Conservation (phyloP, 2,329 filamentous ascomycete genomes). For the Arthrocladium fulminans region DNA sequence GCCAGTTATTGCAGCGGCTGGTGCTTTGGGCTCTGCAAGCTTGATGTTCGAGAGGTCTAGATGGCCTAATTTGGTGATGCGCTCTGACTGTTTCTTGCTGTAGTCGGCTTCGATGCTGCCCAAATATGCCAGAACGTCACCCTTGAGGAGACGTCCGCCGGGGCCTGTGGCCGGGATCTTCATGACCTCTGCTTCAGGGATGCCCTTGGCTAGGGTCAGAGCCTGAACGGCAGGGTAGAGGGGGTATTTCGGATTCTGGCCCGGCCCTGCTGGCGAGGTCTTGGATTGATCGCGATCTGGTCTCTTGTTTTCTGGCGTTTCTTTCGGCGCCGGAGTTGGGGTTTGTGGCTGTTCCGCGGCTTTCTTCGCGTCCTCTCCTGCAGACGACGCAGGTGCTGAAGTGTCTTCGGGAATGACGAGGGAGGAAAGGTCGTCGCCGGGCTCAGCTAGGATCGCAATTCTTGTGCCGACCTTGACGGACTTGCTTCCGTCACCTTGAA, state of each 20-base stretch:
- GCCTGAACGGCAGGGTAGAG: conserved; percentile 69
- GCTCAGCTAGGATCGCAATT: conserved; percentile 75
- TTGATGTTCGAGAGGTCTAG: conserved; percentile 96
- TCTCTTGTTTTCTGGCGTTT: conserved; percentile 17
- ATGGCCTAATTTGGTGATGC: conserved; percentile 66
- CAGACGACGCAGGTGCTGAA: conserved; percentile 18
- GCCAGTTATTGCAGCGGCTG: conserved; percentile 23
- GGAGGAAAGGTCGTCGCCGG: conserved; percentile 65
- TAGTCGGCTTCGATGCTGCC: conserved; percentile 66
- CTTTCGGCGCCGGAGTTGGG: conserved; percentile 9
- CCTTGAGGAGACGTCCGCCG: conserved; percentile 81
- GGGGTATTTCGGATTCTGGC: conserved; percentile 39
- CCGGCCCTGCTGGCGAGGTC: conserved; percentile 18
- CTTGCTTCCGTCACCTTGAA: conserved; percentile 63
- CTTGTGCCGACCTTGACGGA: conserved; percentile 66
- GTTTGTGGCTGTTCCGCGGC: conserved; percentile 17
- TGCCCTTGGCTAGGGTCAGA: conserved; percentile 67
- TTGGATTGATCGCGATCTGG: conserved; percentile 17
- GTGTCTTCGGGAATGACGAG: conserved; percentile 69
- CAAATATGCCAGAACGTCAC: conserved; percentile 84
- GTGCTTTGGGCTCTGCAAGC: conserved; percentile 39
- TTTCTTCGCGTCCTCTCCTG: conserved; percentile 22
- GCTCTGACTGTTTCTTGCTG: conserved; percentile 60
- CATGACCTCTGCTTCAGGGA: conserved; percentile 65
- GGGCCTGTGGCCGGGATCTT: conserved; percentile 85